A percentile compares a stretch with the other conserved stretches of the same genome.
These are phyloP conservation scores for Suhomyces vadensis DNA, from an alignment of 805 yeast genomes.

Conservation along the genomic window DNA sequence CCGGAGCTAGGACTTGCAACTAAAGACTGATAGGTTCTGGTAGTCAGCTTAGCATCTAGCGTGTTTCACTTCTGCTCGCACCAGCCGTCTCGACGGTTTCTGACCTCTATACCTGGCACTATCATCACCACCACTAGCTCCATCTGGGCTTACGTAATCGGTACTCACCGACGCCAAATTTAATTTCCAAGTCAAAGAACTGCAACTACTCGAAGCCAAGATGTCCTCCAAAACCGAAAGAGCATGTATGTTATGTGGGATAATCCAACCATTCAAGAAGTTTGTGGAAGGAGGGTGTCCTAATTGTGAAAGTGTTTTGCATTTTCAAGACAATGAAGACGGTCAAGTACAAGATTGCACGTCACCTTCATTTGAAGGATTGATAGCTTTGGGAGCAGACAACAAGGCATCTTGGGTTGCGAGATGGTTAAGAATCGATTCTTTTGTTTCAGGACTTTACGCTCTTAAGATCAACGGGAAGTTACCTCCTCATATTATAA, in stretches of 20 bases:
- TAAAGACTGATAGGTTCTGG: no score
- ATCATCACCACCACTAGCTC: no score
- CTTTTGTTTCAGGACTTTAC: conserved; percentile 84
- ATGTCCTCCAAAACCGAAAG: conserved; percentile 71
- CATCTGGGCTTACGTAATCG: no score
- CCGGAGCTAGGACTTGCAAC: no score
- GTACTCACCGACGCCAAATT: neutral
- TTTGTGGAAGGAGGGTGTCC: conserved; percentile 92
- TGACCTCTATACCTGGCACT: no score
- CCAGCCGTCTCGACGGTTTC: no score
- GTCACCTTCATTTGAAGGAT: conserved; percentile 94
- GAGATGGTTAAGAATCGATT: conserved; percentile 89
- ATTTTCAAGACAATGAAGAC: conserved; percentile 75
- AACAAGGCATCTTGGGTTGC: conserved; percentile 89
- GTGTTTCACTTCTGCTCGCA: no score
- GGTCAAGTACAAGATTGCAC: conserved; percentile 87
- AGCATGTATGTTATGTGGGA: conserved; percentile 97
- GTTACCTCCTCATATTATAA: conserved; percentile 81
- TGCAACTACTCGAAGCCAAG: conserved; percentile 2
- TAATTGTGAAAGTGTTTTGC: conserved; percentile 88
- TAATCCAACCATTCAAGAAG: conserved; percentile 71
- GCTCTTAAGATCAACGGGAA: conserved; percentile 94
- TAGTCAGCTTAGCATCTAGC: no score
- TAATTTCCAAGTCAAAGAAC: no score
- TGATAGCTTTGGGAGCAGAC: conserved; percentile 86